A percentile compares a stretch with the other conserved stretches of the same genome.
Conservation (phyloP, 2,329 filamentous ascomycete species). For the Coniochaeta hoffmannii region DNA sequence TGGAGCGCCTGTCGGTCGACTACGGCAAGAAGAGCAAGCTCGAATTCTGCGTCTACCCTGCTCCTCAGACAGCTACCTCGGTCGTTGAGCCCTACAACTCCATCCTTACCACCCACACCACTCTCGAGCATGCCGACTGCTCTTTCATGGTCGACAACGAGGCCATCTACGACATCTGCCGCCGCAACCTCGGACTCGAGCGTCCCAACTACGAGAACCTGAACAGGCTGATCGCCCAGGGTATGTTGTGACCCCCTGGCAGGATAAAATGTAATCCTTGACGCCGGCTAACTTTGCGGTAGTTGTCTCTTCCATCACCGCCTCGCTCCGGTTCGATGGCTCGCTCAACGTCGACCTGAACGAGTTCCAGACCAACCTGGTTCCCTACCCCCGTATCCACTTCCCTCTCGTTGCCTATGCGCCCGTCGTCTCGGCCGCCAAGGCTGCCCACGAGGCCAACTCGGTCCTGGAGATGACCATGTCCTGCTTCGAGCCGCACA, state of each 20-base stretch:
- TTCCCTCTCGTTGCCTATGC: conserved; percentile 97
- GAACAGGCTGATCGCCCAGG: conserved; percentile 96
- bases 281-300: conserved; percentile 5
- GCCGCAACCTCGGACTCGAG: conserved; percentile 93
- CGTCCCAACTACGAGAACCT: conserved; percentile 98
- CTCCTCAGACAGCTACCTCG: conserved; percentile 91
- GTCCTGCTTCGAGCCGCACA: conserved; percentile 99
- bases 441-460: conserved; percentile 97
- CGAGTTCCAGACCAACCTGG: conserved; percentile 99
- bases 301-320: conserved; percentile 98
- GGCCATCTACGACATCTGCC: conserved; percentile 99
- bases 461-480: conserved; percentile 97
- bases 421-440: conserved; percentile 87
- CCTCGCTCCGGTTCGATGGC: conserved; percentile 95
- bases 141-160: conserved; percentile 99
- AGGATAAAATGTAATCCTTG: too few relatives aligned
- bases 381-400: conserved; percentile 97
- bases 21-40: conserved; percentile 99
- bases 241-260: conserved; percentile 33
- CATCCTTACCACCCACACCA: conserved; percentile 97
- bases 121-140: conserved; percentile 98
- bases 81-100: conserved; percentile 99
- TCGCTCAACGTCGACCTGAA: conserved; percentile 99
- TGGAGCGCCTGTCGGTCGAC: conserved; percentile 98
- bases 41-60: conserved; percentile 98